Percentiles rank a stretch among this genome's conserved stretches.
Evolutionary conservation across 129 eudicot species (phyloP).

Genomic region (Logfia minima): DNA sequence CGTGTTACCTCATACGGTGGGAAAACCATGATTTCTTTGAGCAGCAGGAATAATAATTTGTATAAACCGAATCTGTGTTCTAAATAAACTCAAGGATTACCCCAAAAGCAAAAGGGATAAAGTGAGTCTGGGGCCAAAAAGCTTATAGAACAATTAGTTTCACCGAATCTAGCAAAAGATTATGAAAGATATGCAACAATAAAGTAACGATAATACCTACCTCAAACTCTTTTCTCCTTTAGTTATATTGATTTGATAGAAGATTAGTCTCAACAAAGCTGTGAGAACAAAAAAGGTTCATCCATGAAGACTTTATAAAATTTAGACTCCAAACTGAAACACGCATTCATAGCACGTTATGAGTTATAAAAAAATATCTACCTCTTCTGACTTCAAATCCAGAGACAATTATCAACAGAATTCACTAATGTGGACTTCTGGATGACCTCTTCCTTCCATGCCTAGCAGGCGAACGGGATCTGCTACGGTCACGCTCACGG

Average conservation of each 20-base stretch:
- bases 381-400: conserved; percentile 67
- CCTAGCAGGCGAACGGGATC: conserved; percentile 75
- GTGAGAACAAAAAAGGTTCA: conserved; percentile 79
- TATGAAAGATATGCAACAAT: conserved; percentile 38
- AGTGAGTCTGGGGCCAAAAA: conserved; percentile 21
- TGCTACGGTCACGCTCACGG: conserved; percentile 66
- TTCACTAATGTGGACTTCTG: conserved; percentile 57
- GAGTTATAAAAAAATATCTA: conserved; percentile 46
- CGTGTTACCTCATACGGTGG: conserved; percentile 36
- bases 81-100: conserved; percentile 35
- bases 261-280: conserved; percentile 83
- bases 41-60: conserved; percentile 55
- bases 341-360: conserved; percentile 42
- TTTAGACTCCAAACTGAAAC: conserved; percentile 40
- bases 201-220: conserved; percentile 58
- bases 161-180: conserved; percentile 31
- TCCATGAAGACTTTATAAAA: conserved; percentile 44
- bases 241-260: conserved; percentile 59
- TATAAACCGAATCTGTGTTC: conserved; percentile 40
- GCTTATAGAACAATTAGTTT: conserved; percentile 35
- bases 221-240: conserved; percentile 75
- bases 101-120: conserved; percentile 44
- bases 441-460: conserved; percentile 65
- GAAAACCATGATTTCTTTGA: conserved; percentile 46
- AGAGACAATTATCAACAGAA: conserved; percentile 38